Base-by-base conservation (phyloP, 331 rosid genomes). In the Quercus phellos region DNA sequence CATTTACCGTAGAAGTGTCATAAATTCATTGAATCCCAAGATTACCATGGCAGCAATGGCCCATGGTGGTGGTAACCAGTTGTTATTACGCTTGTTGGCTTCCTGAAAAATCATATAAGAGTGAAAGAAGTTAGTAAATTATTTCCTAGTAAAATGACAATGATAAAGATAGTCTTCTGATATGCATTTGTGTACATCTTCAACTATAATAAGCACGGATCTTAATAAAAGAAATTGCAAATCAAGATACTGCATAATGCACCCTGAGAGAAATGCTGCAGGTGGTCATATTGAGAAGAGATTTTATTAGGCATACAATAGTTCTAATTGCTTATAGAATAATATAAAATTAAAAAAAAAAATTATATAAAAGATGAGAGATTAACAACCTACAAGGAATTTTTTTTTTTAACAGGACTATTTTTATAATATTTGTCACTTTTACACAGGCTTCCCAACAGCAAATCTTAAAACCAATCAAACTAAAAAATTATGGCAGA, bases 31-130 rank as follows among this genome's bases (percentile, higher is more conserved):
- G 78, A 95, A 95, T 63, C 99, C 99, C 3, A 95, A 89, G 66
- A 95, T 5, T 79, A 91, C 35, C 87, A 95, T 61, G 51, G 97
- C 98, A 84, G 73, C 82, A 69, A 95, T 95, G 53, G 99, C 98
- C 99, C 99, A 95, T 53, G 99, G 98, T 69, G 99, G 99, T 73
- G 99, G 99, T 76, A 95, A 79, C 98, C 98, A 95, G 90, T 91
- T 93, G 97, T 91, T 95, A 78, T 51, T 90, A 42, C 98, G 95
- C 90, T 82, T 95, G 92, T 84, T 87, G 73, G 99, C 98, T 89
- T 95, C 97, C 99, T 95, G 94, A 81, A 83, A 69, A 75, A 80
- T 81, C 69, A 56, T 51, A 64, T 22, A 73, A 34, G 73, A 22
- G 43, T 38, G 17, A 16, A 32, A 22, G 19, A 76, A 53, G 51